Base-by-base conservation (phyloP, 2,329 filamentous ascomycete species). In the Orbilia oligospora region DNA sequence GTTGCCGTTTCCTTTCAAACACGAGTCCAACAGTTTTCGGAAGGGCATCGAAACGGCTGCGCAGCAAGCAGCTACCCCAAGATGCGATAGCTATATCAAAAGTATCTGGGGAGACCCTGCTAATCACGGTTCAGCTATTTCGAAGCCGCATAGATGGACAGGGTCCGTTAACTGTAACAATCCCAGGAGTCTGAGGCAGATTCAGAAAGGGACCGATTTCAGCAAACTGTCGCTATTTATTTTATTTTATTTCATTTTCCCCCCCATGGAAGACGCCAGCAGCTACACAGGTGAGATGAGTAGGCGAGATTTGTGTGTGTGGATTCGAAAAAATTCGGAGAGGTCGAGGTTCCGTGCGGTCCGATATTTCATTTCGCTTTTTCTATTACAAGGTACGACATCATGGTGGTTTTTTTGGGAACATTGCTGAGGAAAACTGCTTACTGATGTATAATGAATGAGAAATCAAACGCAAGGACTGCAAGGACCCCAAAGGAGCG, bases 71-170 rank as follows among this genome's bases (percentile, higher is more conserved):
- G 27, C 27, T 30, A 41, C 38, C 30, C 70, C 61, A 67, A 69
- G 55, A 51, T 70, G 41, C 67, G 56, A 61, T n/a, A 18, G 0
- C 2, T 46, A 48, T 71, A 20, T 44, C 68, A 46, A 58, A 36
- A 41, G 8, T 67, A 46, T 58, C 75, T 69, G 36, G 75, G 75
- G 75, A 78, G 46, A 38, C 75, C 75, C 68, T 78, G 75, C 48
- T 67, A 78, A 67, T 69, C 68, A 72, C 75, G 75, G 75, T 78
- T 78, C 75, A 72, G 44, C 4, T 20, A 46, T 53, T 78, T 53
- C 46, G 63, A 78, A 72, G 51, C 75, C 63, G 75, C 55, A 44
- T 41, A 64, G 63, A 71, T 64, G 51, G 22, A 36, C 49, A 69
- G 46, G 61, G 68, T 44, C 41, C 27, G 24, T 30, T n/a, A 38